Conservation (phyloP, 2,329 filamentous ascomycete species). For the Calonectria naviculata region DNA sequence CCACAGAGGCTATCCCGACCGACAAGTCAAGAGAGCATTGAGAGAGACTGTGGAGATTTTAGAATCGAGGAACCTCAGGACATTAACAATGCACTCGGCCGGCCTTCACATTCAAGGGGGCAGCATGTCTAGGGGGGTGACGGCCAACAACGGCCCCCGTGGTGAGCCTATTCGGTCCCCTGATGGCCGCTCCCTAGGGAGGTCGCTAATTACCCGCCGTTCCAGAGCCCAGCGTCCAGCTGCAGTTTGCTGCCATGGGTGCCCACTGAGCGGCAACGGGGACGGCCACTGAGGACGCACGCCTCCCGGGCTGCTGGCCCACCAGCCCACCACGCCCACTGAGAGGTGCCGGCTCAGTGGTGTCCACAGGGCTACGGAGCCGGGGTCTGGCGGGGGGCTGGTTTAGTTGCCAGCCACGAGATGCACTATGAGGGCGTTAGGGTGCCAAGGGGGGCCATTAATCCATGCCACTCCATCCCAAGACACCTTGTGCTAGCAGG, state of each 20-base stretch:
- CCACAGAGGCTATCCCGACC: constrained; percentile 25
- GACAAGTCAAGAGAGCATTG: constrained; percentile 25
- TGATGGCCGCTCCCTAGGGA: constrained; percentile 14
- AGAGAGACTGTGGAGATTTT: constrained; percentile 36
- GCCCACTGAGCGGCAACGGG: constrained; percentile 14
- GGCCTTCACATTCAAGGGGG: constrained; percentile 36
- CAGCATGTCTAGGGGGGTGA: constrained; percentile 21
- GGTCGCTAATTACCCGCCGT: constrained; percentile 29
- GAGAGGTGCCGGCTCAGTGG: constrained; percentile 12
- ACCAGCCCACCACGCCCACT: constrained; percentile 5
- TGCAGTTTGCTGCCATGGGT: constrained; percentile 6
- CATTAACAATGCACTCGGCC: constrained; percentile 29
- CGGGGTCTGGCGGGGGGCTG: constrained; percentile 11
- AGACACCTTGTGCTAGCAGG: not conserved
- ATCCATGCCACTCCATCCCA: not conserved
- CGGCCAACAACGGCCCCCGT: constrained; percentile 6
- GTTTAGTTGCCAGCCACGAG: not conserved
- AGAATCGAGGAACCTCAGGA: constrained; percentile 14
- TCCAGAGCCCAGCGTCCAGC: constrained; percentile 21
- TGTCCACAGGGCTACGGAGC: constrained; percentile 24
- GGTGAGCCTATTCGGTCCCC: constrained; percentile 27
- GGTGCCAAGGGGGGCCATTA: not conserved
- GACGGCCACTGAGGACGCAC: constrained; percentile 5
- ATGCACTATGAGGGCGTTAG: constrained; percentile 8
- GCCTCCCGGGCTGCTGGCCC: not conserved